phyloP scores from a whole-genome alignment of 768 basidiomycete genomes.

The Cyathus striatus region DNA sequence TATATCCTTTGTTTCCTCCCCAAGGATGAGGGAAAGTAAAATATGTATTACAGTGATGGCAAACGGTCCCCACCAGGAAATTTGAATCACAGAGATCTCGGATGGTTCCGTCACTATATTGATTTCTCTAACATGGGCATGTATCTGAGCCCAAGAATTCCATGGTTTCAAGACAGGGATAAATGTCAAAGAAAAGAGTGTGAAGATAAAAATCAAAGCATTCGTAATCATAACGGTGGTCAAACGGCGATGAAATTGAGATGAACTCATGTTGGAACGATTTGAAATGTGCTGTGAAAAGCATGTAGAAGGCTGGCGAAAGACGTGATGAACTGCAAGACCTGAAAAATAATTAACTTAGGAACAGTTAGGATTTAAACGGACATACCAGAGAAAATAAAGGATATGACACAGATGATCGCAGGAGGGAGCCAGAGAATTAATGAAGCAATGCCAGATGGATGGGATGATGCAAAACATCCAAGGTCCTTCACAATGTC shows the following conservation, averaged over 20 bases:
- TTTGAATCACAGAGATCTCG: slow-evolving; percentile 17
- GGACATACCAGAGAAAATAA: slow-evolving; percentile 37
- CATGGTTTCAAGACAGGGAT: not conserved
- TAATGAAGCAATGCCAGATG: slow-evolving; percentile 33
- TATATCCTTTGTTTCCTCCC: slow-evolving; percentile 32
- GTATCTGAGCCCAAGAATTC: slow-evolving; percentile 21
- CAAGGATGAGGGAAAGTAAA: slow-evolving; percentile 26
- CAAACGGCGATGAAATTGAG: not conserved
- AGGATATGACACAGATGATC: slow-evolving; percentile 31
- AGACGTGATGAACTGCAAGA: not conserved
- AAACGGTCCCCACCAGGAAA: slow-evolving; percentile 37
- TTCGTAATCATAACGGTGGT: not conserved
- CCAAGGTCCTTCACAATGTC: slow-evolving; percentile 55
- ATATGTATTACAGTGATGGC: slow-evolving; percentile 33
- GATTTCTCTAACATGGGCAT: slow-evolving; percentile 33
- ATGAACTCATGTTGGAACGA: not conserved
- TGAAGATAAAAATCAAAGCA: not conserved
- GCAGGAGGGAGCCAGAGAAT: slow-evolving; percentile 45
- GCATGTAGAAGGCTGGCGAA: not conserved
- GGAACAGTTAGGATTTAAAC: not conserved
- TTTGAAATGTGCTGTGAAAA: not conserved
- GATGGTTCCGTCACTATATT: slow-evolving; percentile 18
- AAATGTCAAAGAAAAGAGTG: not conserved
- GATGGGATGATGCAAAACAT: slow-evolving; percentile 43
- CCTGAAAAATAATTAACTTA: not conserved